phyloP scores from a whole-genome alignment of 129 eudicot genomes.

The Escallonia rubra region DNA sequence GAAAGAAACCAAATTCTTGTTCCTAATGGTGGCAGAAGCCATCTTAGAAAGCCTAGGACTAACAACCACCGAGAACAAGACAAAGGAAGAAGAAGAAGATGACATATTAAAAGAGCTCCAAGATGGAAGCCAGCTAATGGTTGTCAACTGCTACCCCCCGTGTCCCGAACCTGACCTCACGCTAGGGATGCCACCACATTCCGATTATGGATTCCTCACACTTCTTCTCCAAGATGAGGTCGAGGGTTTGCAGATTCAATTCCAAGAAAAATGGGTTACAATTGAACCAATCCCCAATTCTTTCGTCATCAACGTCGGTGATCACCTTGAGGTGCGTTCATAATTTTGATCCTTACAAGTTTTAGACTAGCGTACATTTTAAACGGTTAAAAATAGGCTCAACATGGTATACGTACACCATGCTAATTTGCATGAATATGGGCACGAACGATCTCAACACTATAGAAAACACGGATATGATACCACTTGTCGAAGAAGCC shows the following conservation, averaged over 20 bases:
- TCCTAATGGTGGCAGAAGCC: slow-evolving; percentile 46
- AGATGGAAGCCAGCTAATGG: slow-evolving; percentile 73
- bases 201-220: slow-evolving; percentile 79
- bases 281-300: slow-evolving; percentile 64
- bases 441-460: too few species aligned
- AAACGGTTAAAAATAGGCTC: too few species aligned
- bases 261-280: slow-evolving; percentile 51
- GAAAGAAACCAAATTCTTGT: slow-evolving; percentile 44
- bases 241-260: slow-evolving; percentile 53
- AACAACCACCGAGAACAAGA: slow-evolving; percentile 12
- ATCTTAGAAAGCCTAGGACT: slow-evolving; percentile 63
- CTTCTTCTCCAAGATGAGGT: slow-evolving; percentile 77
- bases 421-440: too few species aligned
- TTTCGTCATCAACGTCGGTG: slow-evolving; percentile 73
- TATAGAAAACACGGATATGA: too few species aligned
- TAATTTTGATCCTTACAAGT: not conserved
- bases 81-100: slow-evolving; percentile 9
- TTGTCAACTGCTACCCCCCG: slow-evolving; percentile 63
- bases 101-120: slow-evolving; percentile 36
- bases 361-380: not conserved
- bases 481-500: too few species aligned
- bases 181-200: slow-evolving; percentile 82
- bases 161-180: slow-evolving; percentile 82
- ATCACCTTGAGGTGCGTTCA: slow-evolving; percentile 66
- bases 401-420: too few species aligned